These are phyloP conservation scores for Eimeria brunetti DNA, from an alignment of 169 alveolate genomes.

Conservation along the genomic window DNA sequence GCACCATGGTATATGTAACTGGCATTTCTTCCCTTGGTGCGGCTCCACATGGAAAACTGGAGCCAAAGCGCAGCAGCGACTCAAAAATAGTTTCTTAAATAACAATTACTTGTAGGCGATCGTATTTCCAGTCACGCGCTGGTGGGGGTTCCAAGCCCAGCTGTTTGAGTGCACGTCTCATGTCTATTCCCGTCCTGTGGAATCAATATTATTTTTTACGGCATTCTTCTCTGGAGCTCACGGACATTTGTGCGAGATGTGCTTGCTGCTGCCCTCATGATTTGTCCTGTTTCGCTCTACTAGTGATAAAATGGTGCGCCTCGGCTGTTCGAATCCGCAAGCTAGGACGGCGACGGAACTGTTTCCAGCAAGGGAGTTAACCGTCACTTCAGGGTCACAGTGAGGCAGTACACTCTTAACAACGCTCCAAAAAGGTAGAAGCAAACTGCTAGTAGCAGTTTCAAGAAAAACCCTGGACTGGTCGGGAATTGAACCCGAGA, in stretches of 20 bases:
- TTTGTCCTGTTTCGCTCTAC: too few relatives aligned
- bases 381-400: too few relatives aligned
- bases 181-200: background rate
- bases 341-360: too few relatives aligned
- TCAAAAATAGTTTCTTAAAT: background rate
- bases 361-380: too few relatives aligned
- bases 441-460: too few relatives aligned
- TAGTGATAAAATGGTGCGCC: too few relatives aligned
- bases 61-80: background rate
- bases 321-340: too few relatives aligned
- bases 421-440: background rate
- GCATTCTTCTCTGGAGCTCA: background rate
- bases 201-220: background rate
- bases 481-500: constrained; percentile 91
- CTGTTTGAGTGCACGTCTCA: background rate
- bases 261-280: too few relatives aligned
- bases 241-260: background rate
- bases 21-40: background rate
- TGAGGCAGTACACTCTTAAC: too few relatives aligned
- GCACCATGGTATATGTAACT: background rate
- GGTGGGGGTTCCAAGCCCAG: background rate
- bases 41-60: background rate
- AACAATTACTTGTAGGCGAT: too few relatives aligned
- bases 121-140: background rate
- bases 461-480: constrained; percentile 82